Evolutionary conservation across 305 asterid genomes (phyloP).

Genomic region (Striga hermonthica): DNA sequence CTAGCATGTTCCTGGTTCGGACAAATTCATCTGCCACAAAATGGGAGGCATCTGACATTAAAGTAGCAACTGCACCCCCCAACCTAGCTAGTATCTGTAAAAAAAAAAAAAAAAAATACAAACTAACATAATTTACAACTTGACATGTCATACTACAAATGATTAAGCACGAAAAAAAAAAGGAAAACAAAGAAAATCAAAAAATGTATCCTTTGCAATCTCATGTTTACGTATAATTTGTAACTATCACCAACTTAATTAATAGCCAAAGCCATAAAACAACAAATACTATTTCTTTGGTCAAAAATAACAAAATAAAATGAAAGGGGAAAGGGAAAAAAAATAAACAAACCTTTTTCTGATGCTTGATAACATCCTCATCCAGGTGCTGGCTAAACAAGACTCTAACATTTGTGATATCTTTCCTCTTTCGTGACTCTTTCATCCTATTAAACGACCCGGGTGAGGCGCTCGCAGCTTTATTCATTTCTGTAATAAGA

Average conservation of each 20-base stretch:
- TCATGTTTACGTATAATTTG: no score
- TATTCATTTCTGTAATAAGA: slow-evolving; percentile 56
- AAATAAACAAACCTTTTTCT: slow-evolving; percentile 58
- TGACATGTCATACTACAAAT: slow-evolving; percentile 20
- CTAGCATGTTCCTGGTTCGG: slow-evolving; percentile 92
- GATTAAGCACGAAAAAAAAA: slow-evolving; percentile 12
- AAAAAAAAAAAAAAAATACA: slow-evolving; percentile 23
- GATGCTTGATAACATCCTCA: slow-evolving; percentile 63
- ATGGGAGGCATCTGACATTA: slow-evolving; percentile 82
- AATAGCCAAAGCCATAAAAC: no score
- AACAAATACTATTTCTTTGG: no score
- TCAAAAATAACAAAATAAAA: not conserved
- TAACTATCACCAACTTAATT: no score
- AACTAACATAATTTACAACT: slow-evolving; percentile 20
- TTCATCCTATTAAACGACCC: slow-evolving; percentile 33
- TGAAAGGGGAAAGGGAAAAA: not conserved
- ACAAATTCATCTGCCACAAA: slow-evolving; percentile 92
- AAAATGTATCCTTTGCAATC: not conserved
- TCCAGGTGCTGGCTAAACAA: slow-evolving; percentile 93
- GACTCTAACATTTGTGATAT: slow-evolving; percentile 56
- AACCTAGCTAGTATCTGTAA: slow-evolving; percentile 67
- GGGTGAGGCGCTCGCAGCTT: slow-evolving; percentile 35
- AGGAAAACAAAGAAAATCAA: slow-evolving; percentile 9
- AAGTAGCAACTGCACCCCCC: slow-evolving; percentile 68
- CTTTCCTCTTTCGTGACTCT: slow-evolving; percentile 77